A percentile compares a stretch with the other conserved stretches of the same genome.
phyloP scores from a whole-genome alignment of 495 filamentous ascomycete genomes.

The Melanomma pulvis-pyrius region DNA sequence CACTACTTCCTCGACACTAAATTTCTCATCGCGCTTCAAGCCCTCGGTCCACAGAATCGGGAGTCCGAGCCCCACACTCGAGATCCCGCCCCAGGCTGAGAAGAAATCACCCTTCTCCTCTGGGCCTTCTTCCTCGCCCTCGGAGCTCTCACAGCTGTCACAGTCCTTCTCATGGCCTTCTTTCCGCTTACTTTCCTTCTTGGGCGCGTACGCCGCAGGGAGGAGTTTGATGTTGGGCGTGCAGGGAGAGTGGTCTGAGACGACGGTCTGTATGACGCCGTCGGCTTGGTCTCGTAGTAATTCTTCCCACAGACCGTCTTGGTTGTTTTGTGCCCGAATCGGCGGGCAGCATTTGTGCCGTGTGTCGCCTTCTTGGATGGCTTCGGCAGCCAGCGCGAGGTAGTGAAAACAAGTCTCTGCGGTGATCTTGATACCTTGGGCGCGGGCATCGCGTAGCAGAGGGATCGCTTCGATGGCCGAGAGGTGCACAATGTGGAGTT shows the following conservation, averaged over 20 bases:
- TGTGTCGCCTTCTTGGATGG: constrained; percentile 86
- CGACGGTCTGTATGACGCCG: constrained; percentile 86
- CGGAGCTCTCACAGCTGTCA: constrained; percentile 33
- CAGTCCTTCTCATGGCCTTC: constrained; percentile 10
- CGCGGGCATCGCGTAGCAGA: constrained; percentile 76
- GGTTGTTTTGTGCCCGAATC: constrained; percentile 81
- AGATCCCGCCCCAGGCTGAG: constrained; percentile 94
- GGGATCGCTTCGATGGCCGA: constrained; percentile 93
- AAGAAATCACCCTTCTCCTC: constrained; percentile 79
- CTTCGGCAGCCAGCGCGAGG: constrained; percentile 84
- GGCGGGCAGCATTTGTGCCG: constrained; percentile 98
- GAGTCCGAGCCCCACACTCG: constrained; percentile 87
- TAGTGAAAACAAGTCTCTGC: constrained; percentile 99
- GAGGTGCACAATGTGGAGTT: constrained; percentile 92
- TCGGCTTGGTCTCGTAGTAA: constrained; percentile 61
- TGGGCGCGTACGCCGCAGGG: constrained; percentile 58
- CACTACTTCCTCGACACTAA: constrained; percentile 71
- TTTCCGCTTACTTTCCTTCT: constrained; percentile 14
- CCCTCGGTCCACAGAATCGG: constrained; percentile 88
- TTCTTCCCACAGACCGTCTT: constrained; percentile 87
- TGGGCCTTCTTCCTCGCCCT: constrained; percentile 43
- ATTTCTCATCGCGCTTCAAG: constrained; percentile 54
- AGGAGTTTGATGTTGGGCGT: constrained; percentile 92
- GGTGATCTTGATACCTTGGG: constrained; percentile 83
- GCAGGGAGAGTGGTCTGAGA: constrained; percentile 97